Evolutionary conservation across 1,284 basidiomycete species (phyloP).

Genomic region (Sporisorium scitamineum): DNA sequence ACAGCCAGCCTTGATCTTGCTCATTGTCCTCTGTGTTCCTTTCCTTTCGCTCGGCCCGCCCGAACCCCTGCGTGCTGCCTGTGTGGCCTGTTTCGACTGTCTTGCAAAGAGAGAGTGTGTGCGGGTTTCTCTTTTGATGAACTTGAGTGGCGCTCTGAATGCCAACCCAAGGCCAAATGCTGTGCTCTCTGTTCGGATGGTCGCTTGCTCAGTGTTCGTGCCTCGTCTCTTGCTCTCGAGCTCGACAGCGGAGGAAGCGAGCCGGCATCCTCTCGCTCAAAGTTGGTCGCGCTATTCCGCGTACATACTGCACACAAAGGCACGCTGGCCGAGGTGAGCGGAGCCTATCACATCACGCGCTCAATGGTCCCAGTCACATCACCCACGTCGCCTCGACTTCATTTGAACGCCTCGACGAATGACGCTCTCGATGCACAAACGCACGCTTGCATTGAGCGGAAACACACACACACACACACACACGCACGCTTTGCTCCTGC

Average conservation of each 20-base stretch:
- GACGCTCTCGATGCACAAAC: background rate
- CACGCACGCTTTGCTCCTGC: slow-evolving; percentile 10
- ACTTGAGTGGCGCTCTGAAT: no score
- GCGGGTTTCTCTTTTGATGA: no score
- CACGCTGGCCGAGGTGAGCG: background rate
- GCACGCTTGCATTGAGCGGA: background rate
- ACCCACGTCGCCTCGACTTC: slow-evolving; percentile 5
- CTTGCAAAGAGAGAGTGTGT: no score
- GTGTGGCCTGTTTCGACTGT: no score
- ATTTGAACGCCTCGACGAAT: slow-evolving; percentile 6
- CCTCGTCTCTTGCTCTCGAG: background rate
- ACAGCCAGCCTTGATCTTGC: background rate
- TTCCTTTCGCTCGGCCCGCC: background rate
- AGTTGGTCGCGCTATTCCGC: slow-evolving; percentile 19
- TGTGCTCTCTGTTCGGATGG: background rate
- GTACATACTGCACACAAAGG: background rate
- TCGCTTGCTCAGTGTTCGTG: background rate
- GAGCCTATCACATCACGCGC: slow-evolving; percentile 34
- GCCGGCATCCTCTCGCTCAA: background rate
- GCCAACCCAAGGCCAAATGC: background rate
- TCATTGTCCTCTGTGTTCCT: background rate
- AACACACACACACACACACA: no score
- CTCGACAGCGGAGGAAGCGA: background rate
- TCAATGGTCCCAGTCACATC: background rate
- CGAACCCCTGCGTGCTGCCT: background rate